Conservation (phyloP, 106 monocot genomes). For the Dioscorea zingiberensis region DNA sequence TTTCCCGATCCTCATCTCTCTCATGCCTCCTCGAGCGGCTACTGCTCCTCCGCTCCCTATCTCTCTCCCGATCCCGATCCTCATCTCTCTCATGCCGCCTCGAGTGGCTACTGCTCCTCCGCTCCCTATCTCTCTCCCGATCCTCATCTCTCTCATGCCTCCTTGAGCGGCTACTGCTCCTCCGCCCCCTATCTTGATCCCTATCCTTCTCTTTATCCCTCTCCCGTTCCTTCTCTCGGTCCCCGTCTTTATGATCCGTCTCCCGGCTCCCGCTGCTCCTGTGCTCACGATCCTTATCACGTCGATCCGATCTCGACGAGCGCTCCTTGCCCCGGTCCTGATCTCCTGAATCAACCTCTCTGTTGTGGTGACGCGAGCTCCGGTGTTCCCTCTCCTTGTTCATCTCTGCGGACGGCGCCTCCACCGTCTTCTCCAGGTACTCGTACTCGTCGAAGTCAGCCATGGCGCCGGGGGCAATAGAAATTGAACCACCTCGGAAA, state of each 20-base stretch:
- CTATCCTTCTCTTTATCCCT: slow-evolving; percentile 8
- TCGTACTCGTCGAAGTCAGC: slow-evolving; percentile 15
- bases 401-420: not conserved
- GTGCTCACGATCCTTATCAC: slow-evolving; percentile 15
- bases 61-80: slow-evolving; percentile 4
- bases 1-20: slow-evolving; percentile 9
- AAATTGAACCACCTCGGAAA: not conserved
- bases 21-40: slow-evolving; percentile 7
- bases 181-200: slow-evolving; percentile 6
- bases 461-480: not conserved
- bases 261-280: slow-evolving; percentile 7
- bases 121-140: slow-evolving; percentile 9
- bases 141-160: not conserved
- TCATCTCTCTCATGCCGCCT: not conserved
- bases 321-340: not conserved
- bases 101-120: not conserved
- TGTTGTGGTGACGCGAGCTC: not conserved
- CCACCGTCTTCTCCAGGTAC: slow-evolving; percentile 16
- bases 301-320: not conserved
- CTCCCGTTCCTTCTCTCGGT: slow-evolving; percentile 1
- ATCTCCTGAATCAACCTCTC: not conserved
- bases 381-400: slow-evolving; percentile 6
- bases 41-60: slow-evolving; percentile 8
- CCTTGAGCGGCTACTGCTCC: not conserved
- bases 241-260: slow-evolving; percentile 4